These are phyloP conservation scores for Termitomyces sp. DNA, from an alignment of 768 basidiomycete species.

Conservation along the genomic window DNA sequence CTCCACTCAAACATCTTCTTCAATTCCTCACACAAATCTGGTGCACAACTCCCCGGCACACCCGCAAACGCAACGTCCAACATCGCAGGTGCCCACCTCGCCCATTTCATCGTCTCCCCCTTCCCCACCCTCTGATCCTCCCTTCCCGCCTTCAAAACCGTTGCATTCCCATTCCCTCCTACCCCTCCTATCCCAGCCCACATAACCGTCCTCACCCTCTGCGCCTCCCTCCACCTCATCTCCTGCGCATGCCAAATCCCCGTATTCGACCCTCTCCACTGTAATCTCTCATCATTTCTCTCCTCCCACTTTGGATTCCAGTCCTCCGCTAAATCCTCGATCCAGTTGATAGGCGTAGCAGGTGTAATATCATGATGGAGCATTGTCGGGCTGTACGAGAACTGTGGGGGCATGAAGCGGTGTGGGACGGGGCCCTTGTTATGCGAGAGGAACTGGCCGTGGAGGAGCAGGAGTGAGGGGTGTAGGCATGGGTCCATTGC, in stretches of 20 bases:
- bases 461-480: conserved; percentile 35
- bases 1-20: conserved; percentile 46
- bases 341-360: conserved; percentile 46
- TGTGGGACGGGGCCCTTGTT: conserved; percentile 43
- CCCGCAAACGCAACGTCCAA: conserved; percentile 55
- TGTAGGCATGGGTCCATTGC: conserved; percentile 50
- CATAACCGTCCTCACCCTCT: conserved; percentile 42
- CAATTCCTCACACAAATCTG: conserved; percentile 41
- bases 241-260: conserved; percentile 48
- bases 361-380: conserved; percentile 54
- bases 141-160: conserved; percentile 31
- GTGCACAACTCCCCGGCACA: conserved; percentile 14
- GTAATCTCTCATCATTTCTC: conserved; percentile 53
- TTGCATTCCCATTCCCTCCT: conserved; percentile 28
- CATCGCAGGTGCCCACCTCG: conserved; percentile 42
- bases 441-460: conserved; percentile 54
- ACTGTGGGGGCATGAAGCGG: conserved; percentile 44
- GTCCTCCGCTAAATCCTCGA: conserved; percentile 34
- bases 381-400: conserved; percentile 45
- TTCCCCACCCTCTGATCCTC: conserved; percentile 31
- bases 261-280: conserved; percentile 75
- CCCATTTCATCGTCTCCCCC: conserved; percentile 27
- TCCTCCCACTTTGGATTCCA: conserved; percentile 56
- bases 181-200: conserved; percentile 20
- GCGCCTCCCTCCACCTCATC: conserved; percentile 44